Evolutionary conservation across 2,329 filamentous ascomycete species (phyloP).

Genomic region (Pezicula carpinea): DNA sequence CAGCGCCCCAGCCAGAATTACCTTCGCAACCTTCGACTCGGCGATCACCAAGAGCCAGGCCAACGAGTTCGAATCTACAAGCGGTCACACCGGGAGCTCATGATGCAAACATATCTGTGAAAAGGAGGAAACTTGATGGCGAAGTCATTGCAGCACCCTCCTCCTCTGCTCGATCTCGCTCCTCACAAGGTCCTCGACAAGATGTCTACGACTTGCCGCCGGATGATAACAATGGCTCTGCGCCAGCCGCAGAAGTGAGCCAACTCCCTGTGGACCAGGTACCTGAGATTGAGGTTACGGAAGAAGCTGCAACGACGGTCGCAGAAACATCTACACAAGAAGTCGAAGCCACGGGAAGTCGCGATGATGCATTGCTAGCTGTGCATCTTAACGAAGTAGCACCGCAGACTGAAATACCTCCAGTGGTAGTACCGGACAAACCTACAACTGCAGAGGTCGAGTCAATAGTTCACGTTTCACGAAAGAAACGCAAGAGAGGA

Average conservation of each 20-base stretch:
- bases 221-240: conserved; percentile 9
- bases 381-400: not conserved
- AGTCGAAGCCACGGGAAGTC: too few species aligned
- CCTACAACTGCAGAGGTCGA: not conserved
- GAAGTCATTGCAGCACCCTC: conserved; percentile 12
- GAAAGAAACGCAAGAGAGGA: conserved; percentile 20
- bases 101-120: conserved; percentile 29
- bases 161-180: conserved; percentile 20
- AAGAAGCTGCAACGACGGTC: conserved; percentile 15
- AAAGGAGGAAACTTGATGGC: conserved; percentile 25
- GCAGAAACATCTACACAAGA: not conserved
- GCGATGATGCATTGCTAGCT: not conserved
- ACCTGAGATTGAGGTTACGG: conserved; percentile 38
- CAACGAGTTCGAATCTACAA: conserved; percentile 2
- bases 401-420: not conserved
- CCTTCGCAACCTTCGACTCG: conserved; percentile 12
- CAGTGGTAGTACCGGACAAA: not conserved
- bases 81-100: conserved; percentile 12
- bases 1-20: conserved; percentile 12
- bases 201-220: conserved; percentile 18
- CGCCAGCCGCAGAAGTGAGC: not conserved
- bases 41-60: conserved; percentile 12
- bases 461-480: conserved; percentile 10
- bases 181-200: conserved; percentile 16
- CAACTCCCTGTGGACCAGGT: conserved; percentile 26